Base-by-base conservation (phyloP, 495 filamentous ascomycete genomes). In the Penicillium paradoxum region DNA sequence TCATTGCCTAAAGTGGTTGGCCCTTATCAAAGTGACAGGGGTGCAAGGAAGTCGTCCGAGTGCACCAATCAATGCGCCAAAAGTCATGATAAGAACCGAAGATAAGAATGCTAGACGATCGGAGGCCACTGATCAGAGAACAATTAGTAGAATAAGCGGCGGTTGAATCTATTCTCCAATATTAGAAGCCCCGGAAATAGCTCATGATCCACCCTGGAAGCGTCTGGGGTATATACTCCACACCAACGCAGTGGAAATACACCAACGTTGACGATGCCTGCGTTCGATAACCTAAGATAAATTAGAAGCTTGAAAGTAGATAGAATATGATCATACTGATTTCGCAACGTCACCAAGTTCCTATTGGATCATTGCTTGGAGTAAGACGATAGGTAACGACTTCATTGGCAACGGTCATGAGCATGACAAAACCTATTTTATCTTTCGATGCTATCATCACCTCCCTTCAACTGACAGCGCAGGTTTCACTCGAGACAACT, bases 341-440 rank as follows among this genome's bases (percentile, higher is more conserved):
- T n/a, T n/a, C n/a, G 24, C 24, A 27, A 27, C 24, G 24, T 3
- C 24, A 18, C 17, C 36, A 19, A 19, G 17, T 19, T 19, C 30
- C 19, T 33, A 21, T 45, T 27, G 13, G 43, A 19, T 42, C 39
- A 42, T 2, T 27, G 34, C 1, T 45, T 33, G 43, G 18, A 33
- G 25, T 34, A 29, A 29, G 43, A 34, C 3, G 29, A 45, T 39
- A 39, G 8, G 13, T 25, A 42, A 42, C 11, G 39, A 4, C 9
- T n/a, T 42, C n/a, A n/a, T n/a, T n/a, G n/a, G n/a, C 18, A n/a
- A 49, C 10, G 27, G 46, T 49, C 46, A 49, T 39, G 13, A 29
- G 1, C 29, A 24, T 47, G 30, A 48, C 32, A 30, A 7, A 14
- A 27, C 6, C 21, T 4, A 24, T 3, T 24, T 6, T 42, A 42